Evolutionary conservation across 805 yeast species (phyloP), one percentile per base, ranked within the genome.

Genomic region (Jamesozyma jinghongensis): DNA sequence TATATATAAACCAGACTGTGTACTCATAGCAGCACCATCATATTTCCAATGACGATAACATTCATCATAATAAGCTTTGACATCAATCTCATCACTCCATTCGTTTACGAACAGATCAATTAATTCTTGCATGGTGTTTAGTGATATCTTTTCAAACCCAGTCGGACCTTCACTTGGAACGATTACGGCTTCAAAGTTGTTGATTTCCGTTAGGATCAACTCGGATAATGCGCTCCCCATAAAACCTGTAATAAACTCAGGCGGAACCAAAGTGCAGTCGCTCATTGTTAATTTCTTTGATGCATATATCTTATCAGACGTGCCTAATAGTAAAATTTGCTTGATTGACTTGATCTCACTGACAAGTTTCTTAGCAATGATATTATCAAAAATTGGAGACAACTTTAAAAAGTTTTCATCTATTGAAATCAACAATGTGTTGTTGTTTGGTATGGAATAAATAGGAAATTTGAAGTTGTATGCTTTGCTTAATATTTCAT

Each of bases 221-320:
- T 54, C 42, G 68, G 66, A 16, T 57, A 53, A 4, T 66, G 45
- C 1, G 73, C 64, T n/a, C 2, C 77, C 84, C 7, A 70, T 49
- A 19, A 74, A 68, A 0, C 83, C 84, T 1, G 82, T 74, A 20
- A 79, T 59, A 40, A 73, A 72, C 54, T 75, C 81, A 0, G 85
- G 86, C 1, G 85, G 84, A 17, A 54, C 61, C 40, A 80, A 57
- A 8, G 49, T 26, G 1, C 52, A 43, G 1, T 47, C 19, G 57
- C 68, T 40, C 46, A 51, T 5, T 16, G 51, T 40, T n/a, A 56
- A 46, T 37, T 40, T 44, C 18, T 63, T 58, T 17, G 49, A 16
- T n/a, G 36, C 40, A 16, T 48, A 46, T 7, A 57, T 45, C 40
- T 52, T 53, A 37, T 60, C 65, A 3, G 62, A 57, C 8, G 57